A percentile compares a stretch with the other conserved stretches of the same genome.
These are phyloP conservation scores for Epichloe sylvatica DNA, from an alignment of 2,329 filamentous ascomycete species.

Conservation along the genomic window DNA sequence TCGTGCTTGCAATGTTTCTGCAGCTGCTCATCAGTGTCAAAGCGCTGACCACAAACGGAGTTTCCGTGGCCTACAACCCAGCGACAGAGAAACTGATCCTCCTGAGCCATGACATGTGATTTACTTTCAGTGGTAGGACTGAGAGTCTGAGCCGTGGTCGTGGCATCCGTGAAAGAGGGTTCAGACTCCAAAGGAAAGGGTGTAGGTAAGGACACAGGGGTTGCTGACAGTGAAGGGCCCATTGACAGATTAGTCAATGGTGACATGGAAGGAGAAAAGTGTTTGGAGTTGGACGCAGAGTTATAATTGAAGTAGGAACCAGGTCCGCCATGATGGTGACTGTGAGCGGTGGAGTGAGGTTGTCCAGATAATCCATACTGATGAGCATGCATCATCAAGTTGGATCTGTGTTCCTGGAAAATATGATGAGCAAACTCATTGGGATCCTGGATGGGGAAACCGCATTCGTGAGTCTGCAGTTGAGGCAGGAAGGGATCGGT, in stretches of 20 bases:
- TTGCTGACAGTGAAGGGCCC: conserved; percentile 11
- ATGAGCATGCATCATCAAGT: conserved; percentile 7
- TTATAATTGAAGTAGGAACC: conserved; percentile 4
- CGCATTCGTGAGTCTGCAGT: conserved; percentile 13
- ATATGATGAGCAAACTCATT: conserved; percentile 17
- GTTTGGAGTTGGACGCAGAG: conserved; percentile 1
- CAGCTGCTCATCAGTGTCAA: conserved; percentile 32
- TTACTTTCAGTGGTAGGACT: conserved; percentile 3
- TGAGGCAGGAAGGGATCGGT: conserved; percentile 8
- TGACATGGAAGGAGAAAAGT: conserved; percentile 12
- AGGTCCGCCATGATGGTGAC: neutral
- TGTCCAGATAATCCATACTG: conserved; percentile 4
- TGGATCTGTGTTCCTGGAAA: conserved; percentile 15
- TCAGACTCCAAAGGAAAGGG: conserved; percentile 15
- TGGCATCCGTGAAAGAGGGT: neutral
- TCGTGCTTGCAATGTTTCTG: conserved; percentile 39
- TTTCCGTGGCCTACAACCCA: conserved; percentile 16
- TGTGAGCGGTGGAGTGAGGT: conserved; percentile 1
- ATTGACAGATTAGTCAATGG: conserved; percentile 13
- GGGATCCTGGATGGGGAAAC: conserved; percentile 15
- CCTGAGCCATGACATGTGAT: conserved; percentile 8
- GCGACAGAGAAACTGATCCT: conserved; percentile 19
- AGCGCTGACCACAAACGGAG: conserved; percentile 21
- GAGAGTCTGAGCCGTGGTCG: neutral
- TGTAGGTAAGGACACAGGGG: conserved; percentile 5